Conservation (phyloP, 176 grass and related monocot species). For the Aegilops umbellulata region DNA sequence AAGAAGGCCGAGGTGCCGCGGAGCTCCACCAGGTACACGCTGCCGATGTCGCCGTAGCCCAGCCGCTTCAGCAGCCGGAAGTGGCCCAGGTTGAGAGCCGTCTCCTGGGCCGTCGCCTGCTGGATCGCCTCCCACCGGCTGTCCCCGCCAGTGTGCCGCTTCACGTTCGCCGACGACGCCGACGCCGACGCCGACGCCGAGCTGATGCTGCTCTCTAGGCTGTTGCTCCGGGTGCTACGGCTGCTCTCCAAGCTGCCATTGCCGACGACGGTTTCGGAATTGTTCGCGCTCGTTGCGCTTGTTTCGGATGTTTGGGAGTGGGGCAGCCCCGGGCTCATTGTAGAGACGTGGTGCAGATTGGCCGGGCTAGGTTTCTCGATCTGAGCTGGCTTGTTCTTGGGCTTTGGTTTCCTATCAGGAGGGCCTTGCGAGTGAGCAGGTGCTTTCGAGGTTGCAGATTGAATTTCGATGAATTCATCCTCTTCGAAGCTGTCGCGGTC, state of each 20-base stretch:
- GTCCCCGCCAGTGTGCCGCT: slow-evolving; percentile 56
- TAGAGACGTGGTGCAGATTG: not conserved
- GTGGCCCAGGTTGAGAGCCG: slow-evolving; percentile 53
- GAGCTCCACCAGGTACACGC: slow-evolving; percentile 93
- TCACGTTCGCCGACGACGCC: slow-evolving; percentile 14
- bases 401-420: slow-evolving; percentile 19
- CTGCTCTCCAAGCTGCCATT: slow-evolving; percentile 17
- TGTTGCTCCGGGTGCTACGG: slow-evolving; percentile 39
- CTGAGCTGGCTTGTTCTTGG: slow-evolving; percentile 35
- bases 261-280: not conserved
- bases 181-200: not conserved
- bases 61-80: slow-evolving; percentile 88
- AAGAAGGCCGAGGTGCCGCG: slow-evolving; percentile 48
- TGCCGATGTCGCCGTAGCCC: slow-evolving; percentile 95
- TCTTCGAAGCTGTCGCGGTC: slow-evolving; percentile 29
- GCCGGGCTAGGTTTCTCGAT: not conserved
- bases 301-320: not conserved
- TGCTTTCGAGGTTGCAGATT: slow-evolving; percentile 14
- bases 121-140: slow-evolving; percentile 56
- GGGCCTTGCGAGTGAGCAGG: not conserved
- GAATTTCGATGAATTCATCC: slow-evolving; percentile 7
- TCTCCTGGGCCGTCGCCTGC: slow-evolving; percentile 26
- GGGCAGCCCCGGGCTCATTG: not conserved
- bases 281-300: not conserved
- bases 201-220: slow-evolving; percentile 37